A percentile compares a stretch with the other conserved stretches of the same genome.
phyloP scores from a whole-genome alignment of 306 rosid species.

The Begonia masoniana region DNA sequence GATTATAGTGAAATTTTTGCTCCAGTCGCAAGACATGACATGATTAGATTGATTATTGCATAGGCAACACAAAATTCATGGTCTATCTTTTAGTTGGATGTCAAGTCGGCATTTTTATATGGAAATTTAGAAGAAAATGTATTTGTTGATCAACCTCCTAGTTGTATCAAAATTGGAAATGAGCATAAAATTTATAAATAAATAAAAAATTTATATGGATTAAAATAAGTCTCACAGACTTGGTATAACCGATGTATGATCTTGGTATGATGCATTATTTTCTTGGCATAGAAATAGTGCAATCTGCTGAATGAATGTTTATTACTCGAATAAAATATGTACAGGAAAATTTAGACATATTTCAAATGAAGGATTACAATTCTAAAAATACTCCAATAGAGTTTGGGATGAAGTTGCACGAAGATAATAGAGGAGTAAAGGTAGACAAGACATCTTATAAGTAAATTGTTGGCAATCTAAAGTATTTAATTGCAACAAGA shows the following conservation, averaged over 20 bases:
- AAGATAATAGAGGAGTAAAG: background rate
- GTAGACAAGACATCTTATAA: background rate
- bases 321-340: slow-evolving; percentile 1
- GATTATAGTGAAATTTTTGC: slow-evolving; percentile 1
- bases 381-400: background rate
- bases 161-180: background rate
- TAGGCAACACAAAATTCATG: background rate
- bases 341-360: background rate
- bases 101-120: background rate
- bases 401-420: background rate
- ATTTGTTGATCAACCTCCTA: background rate
- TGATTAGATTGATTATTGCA: too few species aligned
- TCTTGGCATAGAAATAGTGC: slow-evolving; percentile 3
- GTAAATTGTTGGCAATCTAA: slow-evolving; percentile 3
- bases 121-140: background rate
- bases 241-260: background rate
- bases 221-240: background rate
- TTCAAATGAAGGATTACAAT: slow-evolving; percentile 3
- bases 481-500: slow-evolving; percentile 3
- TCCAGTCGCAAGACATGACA: too few species aligned
- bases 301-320: background rate
- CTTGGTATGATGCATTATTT: slow-evolving; percentile 4
- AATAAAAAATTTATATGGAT: background rate
- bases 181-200: background rate
- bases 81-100: background rate